Percentiles rank a stretch among this genome's conserved stretches.
Conservation (phyloP, 805 yeast genomes). For the Lipomyces spencermartinsiae region DNA sequence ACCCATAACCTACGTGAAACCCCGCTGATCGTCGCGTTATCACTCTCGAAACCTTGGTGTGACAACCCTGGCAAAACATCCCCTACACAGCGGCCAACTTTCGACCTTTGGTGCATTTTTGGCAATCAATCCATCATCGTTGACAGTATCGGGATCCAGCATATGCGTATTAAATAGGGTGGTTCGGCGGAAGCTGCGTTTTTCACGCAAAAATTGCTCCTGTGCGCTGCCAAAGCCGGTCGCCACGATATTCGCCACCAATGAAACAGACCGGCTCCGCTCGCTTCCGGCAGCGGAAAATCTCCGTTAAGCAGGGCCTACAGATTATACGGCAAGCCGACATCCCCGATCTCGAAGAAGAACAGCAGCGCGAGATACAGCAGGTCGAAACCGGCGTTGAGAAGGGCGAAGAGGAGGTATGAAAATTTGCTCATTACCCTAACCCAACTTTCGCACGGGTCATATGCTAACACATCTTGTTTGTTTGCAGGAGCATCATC, state of each 20-base stretch:
- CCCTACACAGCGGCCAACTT: not conserved
- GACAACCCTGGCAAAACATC: not conserved
- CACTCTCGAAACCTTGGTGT: constrained; percentile 5
- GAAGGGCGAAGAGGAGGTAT: constrained; percentile 85
- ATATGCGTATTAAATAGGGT: not conserved
- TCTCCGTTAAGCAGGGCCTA: constrained; percentile 86
- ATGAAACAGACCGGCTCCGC: constrained; percentile 36
- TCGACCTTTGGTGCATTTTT: not conserved
- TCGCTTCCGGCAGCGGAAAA: constrained; percentile 89
- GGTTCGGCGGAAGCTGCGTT: not conserved
- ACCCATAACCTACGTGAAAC: not conserved
- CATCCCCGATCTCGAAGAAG: constrained; percentile 76
- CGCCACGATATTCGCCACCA: constrained; percentile 19
- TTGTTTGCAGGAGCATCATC: constrained; percentile 72
- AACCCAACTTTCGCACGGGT: not conserved
- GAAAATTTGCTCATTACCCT: constrained; percentile 25
- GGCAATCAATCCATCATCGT: not conserved
- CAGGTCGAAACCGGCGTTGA: constrained; percentile 98
- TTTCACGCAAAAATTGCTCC: not conserved
- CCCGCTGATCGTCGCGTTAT: not conserved
- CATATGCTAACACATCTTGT: not conserved
- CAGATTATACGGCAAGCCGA: constrained; percentile 79
- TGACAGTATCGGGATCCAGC: not conserved
- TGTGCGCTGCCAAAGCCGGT: not conserved
- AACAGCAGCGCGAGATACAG: constrained; percentile 82